phyloP scores from a whole-genome alignment of 179 eudicot genomes.

The Patellifolia procumbens region DNA sequence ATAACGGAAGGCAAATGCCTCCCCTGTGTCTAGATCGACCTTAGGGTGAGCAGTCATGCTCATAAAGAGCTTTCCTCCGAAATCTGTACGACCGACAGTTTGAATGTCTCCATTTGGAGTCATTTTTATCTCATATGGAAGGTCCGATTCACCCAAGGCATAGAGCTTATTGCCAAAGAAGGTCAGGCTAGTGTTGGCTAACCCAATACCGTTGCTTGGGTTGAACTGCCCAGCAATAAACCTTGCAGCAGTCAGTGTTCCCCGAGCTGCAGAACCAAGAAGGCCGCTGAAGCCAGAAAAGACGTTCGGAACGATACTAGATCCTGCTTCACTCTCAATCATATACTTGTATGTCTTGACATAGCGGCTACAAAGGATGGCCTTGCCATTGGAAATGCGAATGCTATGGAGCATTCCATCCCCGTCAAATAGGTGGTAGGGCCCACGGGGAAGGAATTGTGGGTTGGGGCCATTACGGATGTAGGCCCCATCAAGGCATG shows the following conservation, averaged over 20 bases:
- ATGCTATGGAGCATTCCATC: conserved; percentile 78
- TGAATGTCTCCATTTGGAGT: conserved; percentile 48
- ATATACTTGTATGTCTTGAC: conserved; percentile 61
- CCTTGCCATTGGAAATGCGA: conserved; percentile 50
- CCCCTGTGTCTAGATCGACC: conserved; percentile 53
- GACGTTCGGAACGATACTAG: conserved; percentile 48
- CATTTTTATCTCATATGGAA: conserved; percentile 57
- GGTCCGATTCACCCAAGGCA: conserved; percentile 73
- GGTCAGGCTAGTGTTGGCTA: conserved; percentile 66
- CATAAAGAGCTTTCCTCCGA: conserved; percentile 38
- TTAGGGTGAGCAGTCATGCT: conserved; percentile 86
- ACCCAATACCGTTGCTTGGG: conserved; percentile 57
- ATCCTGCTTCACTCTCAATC: conserved; percentile 45
- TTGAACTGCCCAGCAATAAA: conserved; percentile 48
- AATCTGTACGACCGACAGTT: conserved; percentile 53
- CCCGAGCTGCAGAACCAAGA: conserved; percentile 50
- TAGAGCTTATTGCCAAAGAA: conserved; percentile 44
- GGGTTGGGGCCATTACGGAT: conserved; percentile 86
- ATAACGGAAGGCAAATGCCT: conserved; percentile 63
- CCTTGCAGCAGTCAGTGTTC: conserved; percentile 40
- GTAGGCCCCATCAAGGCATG: conserved; percentile 67
- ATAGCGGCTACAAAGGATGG: conserved; percentile 75
- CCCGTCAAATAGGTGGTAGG: conserved; percentile 78
- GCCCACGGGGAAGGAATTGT: conserved; percentile 66
- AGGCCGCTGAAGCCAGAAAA: conserved; percentile 66